phyloP scores from a whole-genome alignment of 139 green algal genomes.

The Coelastrella sp. region DNA sequence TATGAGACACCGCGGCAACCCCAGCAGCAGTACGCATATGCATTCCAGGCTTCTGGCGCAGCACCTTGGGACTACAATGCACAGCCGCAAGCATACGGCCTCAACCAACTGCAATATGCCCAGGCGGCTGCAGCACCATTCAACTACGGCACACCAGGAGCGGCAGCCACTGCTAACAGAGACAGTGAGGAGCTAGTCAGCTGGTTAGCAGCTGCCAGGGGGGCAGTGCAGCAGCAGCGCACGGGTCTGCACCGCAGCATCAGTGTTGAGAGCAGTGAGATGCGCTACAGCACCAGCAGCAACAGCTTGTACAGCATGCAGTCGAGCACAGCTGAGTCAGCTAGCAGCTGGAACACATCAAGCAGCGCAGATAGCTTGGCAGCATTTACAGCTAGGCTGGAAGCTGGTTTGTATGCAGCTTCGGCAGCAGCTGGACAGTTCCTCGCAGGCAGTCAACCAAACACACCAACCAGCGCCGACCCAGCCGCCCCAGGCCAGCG shows the following conservation, averaged over 20 bases:
- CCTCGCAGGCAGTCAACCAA: neutral
- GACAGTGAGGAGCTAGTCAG: conserved; percentile 3
- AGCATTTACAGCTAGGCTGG: neutral
- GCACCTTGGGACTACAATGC: neutral
- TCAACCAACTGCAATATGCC: neutral
- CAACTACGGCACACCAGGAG: neutral
- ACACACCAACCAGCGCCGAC: neutral
- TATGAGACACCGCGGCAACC: neutral
- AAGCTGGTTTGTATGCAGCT: neutral
- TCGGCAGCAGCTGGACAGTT: neutral
- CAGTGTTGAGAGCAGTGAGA: neutral
- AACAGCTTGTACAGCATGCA: conserved; percentile 17
- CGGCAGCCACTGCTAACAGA: neutral
- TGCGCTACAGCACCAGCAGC: neutral
- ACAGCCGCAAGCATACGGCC: neutral
- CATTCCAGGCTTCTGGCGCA: neutral
- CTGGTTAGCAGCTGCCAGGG: conserved; percentile 18
- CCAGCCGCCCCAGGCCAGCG: neutral
- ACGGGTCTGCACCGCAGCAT: neutral
- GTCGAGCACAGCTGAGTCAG: neutral
- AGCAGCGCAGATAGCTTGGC: neutral
- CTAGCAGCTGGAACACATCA: neutral
- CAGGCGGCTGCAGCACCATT: neutral
- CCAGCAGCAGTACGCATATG: conserved; percentile 1
- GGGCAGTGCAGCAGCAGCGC: neutral